Evolutionary conservation across 352 stramenopile species (phyloP).

Genomic region (Halophytophthora batemanensis): DNA sequence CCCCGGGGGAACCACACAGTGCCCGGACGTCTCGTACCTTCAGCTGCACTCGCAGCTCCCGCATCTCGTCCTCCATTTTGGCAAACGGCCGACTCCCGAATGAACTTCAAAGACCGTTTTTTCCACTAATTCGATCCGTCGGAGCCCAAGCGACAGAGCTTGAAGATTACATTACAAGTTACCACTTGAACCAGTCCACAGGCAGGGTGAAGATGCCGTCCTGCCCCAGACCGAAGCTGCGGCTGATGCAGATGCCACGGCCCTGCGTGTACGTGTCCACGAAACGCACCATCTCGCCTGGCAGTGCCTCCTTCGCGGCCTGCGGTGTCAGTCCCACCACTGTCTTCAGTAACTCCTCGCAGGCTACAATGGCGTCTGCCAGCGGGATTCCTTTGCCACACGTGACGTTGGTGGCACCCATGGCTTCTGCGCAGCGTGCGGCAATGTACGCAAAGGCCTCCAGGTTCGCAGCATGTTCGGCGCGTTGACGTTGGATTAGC

Average conservation of each 20-base stretch:
- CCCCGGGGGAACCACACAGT: neutral
- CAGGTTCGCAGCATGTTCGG: conserved; percentile 23
- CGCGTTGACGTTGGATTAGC: conserved; percentile 26
- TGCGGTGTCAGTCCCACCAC: conserved; percentile 24
- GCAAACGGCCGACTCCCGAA: neutral
- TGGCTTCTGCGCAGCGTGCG: conserved; percentile 26
- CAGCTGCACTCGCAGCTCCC: conserved; percentile 22
- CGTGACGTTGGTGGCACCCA: conserved; percentile 35
- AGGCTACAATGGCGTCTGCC: conserved; percentile 26
- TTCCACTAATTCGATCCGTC: no score
- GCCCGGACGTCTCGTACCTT: conserved; percentile 10
- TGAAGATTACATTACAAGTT: neutral
- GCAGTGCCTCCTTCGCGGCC: conserved; percentile 16
- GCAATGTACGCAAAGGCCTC: conserved; percentile 35
- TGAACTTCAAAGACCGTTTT: conserved; percentile 11
- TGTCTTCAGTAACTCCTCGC: conserved; percentile 29
- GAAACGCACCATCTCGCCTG: conserved; percentile 23
- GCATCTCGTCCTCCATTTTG: conserved; percentile 22
- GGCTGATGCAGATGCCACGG: conserved; percentile 27
- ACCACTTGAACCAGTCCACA: conserved; percentile 38
- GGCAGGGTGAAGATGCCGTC: conserved; percentile 45
- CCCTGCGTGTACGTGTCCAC: conserved; percentile 29
- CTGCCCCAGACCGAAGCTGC: conserved; percentile 37
- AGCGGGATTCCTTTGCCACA: conserved; percentile 31
- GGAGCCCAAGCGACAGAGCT: no score